phyloP scores from a whole-genome alignment of 495 filamentous ascomycete species.

The Penicillium robsamsonii region DNA sequence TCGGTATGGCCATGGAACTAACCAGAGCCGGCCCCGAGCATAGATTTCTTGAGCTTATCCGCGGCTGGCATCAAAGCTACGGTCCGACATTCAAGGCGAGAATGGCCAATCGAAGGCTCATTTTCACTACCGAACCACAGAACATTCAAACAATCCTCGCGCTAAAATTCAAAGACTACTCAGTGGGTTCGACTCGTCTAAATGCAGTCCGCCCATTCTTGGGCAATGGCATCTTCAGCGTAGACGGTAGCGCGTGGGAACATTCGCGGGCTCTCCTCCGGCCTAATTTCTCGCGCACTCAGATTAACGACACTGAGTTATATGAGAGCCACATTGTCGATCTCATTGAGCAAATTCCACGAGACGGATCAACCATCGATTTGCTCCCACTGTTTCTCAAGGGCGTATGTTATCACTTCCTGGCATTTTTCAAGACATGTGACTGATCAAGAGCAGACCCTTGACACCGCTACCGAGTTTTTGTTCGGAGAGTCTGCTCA shows the following conservation, averaged over 20 bases:
- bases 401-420: slow-evolving; percentile 1
- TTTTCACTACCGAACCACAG: slow-evolving; percentile 58
- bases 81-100: slow-evolving; percentile 15
- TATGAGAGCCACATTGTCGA: slow-evolving; percentile 60
- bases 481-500: slow-evolving; percentile 61
- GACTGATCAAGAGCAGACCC: slow-evolving; percentile 40
- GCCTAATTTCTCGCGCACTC: slow-evolving; percentile 60
- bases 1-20: slow-evolving; percentile 9
- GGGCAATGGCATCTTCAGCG: slow-evolving; percentile 69
- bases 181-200: slow-evolving; percentile 49
- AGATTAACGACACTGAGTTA: slow-evolving; percentile 57
- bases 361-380: slow-evolving; percentile 54
- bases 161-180: slow-evolving; percentile 59
- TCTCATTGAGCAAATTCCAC: slow-evolving; percentile 46
- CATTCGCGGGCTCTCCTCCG: slow-evolving; percentile 60
- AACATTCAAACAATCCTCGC: slow-evolving; percentile 64
- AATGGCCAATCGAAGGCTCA: slow-evolving; percentile 24
- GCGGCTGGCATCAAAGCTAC: slow-evolving; percentile 11
- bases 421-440: background rate
- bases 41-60: slow-evolving; percentile 10
- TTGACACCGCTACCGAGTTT: slow-evolving; percentile 72
- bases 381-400: slow-evolving; percentile 63
- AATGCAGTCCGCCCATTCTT: slow-evolving; percentile 54
- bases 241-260: slow-evolving; percentile 64
- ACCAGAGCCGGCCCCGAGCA: slow-evolving; percentile 1